These are phyloP conservation scores for Aspergillus fumigatus DNA, from an alignment of 2,329 filamentous ascomycete genomes.

Conservation along the genomic window DNA sequence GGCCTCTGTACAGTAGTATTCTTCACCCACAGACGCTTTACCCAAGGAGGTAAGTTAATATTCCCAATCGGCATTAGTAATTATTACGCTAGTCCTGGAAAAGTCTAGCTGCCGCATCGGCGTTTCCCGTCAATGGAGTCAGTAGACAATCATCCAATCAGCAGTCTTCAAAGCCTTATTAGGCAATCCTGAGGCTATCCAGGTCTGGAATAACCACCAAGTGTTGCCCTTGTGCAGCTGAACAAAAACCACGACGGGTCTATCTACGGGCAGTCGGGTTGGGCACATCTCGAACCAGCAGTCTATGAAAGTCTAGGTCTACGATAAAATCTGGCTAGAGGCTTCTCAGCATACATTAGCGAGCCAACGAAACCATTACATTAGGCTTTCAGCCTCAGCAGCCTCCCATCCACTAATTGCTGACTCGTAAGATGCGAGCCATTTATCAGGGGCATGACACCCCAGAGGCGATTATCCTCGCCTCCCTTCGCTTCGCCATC, in stretches of 20 bases:
- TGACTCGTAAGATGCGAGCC: not conserved
- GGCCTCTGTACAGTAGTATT: no score
- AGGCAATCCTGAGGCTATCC: no score
- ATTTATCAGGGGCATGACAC: not conserved
- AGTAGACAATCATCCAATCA: not conserved
- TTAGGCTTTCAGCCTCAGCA: not conserved
- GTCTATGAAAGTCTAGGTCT: not conserved
- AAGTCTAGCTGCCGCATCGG: no score
- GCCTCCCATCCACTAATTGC: not conserved
- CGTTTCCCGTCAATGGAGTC: no score
- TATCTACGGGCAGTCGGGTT: not conserved
- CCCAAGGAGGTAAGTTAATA: no score
- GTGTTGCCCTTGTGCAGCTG: not conserved
- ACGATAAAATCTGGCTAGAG: not conserved
- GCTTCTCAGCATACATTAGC: not conserved
- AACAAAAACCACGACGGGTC: not conserved
- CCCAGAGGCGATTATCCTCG: not conserved
- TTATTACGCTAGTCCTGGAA: no score
- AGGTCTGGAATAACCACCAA: not conserved
- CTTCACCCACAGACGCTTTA: no score
- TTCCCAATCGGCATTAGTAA: no score
- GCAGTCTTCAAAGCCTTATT: no score
- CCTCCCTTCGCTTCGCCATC: not conserved
- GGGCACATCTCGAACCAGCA: not conserved
- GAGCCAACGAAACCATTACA: no score